These are phyloP conservation scores for Cyberlindnera galapagoensis DNA, from an alignment of 805 yeast genomes.

Conservation along the genomic window DNA sequence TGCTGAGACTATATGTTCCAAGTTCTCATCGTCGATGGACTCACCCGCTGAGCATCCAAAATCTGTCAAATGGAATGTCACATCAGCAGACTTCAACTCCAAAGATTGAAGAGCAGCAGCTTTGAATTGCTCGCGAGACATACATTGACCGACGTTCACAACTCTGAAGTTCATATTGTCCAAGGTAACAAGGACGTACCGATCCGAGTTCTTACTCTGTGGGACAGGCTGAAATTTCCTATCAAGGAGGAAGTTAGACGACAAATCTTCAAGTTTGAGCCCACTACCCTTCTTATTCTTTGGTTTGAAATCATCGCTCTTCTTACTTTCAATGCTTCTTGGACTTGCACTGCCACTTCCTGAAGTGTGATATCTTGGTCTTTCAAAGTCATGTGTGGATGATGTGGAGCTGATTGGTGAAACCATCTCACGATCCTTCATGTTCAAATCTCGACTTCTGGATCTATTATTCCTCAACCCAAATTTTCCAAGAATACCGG, in stretches of 20 bases:
- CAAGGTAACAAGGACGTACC: conserved; percentile 50
- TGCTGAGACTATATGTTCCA: conserved; percentile 31
- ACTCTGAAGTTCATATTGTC: conserved; percentile 55
- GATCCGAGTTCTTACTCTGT: conserved; percentile 25
- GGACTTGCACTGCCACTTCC: not conserved
- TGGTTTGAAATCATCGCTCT: conserved; percentile 3
- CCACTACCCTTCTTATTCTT: conserved; percentile 3
- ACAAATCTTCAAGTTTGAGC: conserved; percentile 3
- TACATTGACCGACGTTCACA: conserved; percentile 31
- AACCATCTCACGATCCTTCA: conserved; percentile 3
- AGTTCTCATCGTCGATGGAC: conserved; percentile 42
- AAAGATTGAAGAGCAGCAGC: conserved; percentile 32
- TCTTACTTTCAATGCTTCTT: conserved; percentile 1
- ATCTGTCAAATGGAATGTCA: conserved; percentile 59
- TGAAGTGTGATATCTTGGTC: not conserved
- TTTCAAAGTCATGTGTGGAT: conserved; percentile 1
- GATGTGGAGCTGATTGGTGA: conserved; percentile 17
- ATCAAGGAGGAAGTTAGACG: conserved; percentile 22
- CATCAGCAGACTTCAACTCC: conserved; percentile 19
- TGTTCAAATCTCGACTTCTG: conserved; percentile 10
- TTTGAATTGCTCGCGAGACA: conserved; percentile 33
- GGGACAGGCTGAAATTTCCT: conserved; percentile 33
- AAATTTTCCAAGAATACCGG: conserved; percentile 19
- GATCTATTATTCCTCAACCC: conserved; percentile 14
- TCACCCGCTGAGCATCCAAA: conserved; percentile 54